Conservation (phyloP, 257 asterid genomes). For the Misopates orontium region DNA sequence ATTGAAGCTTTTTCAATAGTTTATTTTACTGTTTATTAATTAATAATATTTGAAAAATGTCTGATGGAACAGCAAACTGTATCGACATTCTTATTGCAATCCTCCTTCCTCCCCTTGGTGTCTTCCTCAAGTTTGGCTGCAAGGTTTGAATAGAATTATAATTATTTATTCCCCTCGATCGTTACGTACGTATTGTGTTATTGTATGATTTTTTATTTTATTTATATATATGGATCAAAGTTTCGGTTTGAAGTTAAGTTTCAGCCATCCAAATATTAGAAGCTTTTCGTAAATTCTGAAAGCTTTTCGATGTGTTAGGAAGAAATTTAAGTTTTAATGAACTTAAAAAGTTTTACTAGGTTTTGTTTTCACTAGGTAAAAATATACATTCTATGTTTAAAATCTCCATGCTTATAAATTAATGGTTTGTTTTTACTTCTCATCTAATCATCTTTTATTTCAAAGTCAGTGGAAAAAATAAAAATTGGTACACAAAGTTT, state of each 20-base stretch:
- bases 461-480: too few species aligned
- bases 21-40: too few species aligned
- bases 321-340: background rate
- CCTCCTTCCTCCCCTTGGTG: constrained; percentile 87
- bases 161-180: background rate
- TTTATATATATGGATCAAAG: background rate
- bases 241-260: too few species aligned
- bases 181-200: background rate
- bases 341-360: background rate
- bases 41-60: constrained; percentile 29
- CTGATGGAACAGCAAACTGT: constrained; percentile 50
- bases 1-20: too few species aligned
- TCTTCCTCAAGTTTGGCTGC: constrained; percentile 80
- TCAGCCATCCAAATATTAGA: too few species aligned
- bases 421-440: too few species aligned
- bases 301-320: too few species aligned
- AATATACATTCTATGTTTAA: too few species aligned
- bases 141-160: constrained; percentile 33
- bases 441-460: too few species aligned
- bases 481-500: too few species aligned
- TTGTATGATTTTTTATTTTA: background rate
- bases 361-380: background rate
- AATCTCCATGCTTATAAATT: too few species aligned
- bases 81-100: constrained; percentile 71
- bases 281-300: too few species aligned